phyloP scores from a whole-genome alignment of 192 early-diverging fungal species.

The Backusella sp. region DNA sequence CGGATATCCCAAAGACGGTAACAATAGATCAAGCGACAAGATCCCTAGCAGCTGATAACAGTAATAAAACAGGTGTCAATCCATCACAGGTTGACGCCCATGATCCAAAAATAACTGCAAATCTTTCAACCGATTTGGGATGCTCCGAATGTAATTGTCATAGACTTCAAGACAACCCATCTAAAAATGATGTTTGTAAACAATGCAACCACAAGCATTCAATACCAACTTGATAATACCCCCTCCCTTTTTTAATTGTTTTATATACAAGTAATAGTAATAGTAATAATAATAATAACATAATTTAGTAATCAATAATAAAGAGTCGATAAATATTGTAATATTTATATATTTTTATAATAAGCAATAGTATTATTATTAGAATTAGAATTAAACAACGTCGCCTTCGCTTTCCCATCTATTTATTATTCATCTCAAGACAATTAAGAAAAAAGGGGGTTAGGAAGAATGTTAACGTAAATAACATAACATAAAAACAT shows the following conservation, averaged over 20 bases:
- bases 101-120: background rate
- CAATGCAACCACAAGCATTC: background rate
- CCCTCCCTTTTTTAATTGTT: background rate
- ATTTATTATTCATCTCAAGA: background rate
- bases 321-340: background rate
- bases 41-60: background rate
- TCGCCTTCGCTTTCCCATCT: background rate
- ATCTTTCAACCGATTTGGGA: background rate
- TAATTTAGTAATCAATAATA: background rate
- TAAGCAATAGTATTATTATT: background rate
- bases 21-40: background rate
- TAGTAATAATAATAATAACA: slow-evolving; percentile 1
- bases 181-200: background rate
- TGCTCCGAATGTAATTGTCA: background rate
- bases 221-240: background rate
- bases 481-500: slow-evolving; percentile 5
- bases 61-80: background rate
- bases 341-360: background rate
- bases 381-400: background rate
- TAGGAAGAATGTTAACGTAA: background rate
- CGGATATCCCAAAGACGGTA: background rate
- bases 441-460: background rate
- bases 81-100: background rate
- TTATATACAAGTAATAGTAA: background rate
- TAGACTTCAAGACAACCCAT: background rate